Base-by-base conservation (phyloP, 352 stramenopile genomes). In the Globisporangium spinosum region DNA sequence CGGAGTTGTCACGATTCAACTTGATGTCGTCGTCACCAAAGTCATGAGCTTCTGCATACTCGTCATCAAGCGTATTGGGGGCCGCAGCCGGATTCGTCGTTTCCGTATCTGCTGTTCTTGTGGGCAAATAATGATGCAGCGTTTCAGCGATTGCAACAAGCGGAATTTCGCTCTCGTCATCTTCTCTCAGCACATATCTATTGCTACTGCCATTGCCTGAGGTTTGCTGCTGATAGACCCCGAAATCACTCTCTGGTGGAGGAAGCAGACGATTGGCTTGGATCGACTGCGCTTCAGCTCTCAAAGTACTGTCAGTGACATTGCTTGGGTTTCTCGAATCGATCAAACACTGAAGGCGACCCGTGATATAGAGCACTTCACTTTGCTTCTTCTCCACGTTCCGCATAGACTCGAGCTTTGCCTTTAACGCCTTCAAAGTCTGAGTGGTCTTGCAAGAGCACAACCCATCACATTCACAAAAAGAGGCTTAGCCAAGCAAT, bases 121-220 rank as follows among this genome's bases (percentile, higher is more conserved):
- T 22, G 32, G 20, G 12, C 0, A 32, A 62, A 62, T 49, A 59
- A 25, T 70, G 67, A 38, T 68, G 62, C 3, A 27, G 29, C 15
- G 47, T 22, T 1, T 29, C 47, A 3, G 47, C 22, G 13, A 34
- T 20, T 40, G 54, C 43, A 5, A 55, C 63, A 3, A 73, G 53
- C 8, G 68, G 64, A 1, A 63, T 58, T 49, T 73, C 64, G 20
- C 56, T 62, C 15, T 63, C 56, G 49, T 68, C 64, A 15, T 65
- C 62, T 23, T 64, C 43, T 15, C 4, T 20, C 12, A 15, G 5
- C 45, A 63, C 17, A 7, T 38, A n/a, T 13, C 23, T 20, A 7
- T 2, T 51, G 23, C 15, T 15, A 43, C n/a, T 58, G 27, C 10
- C 0, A 0, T 10, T 32, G 15, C 23, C 56, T 27, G 1, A 35